A percentile compares a stretch with the other conserved stretches of the same genome.
These are phyloP conservation scores for Beta corolliflora DNA, from an alignment of 179 eudicot species.

Conservation along the genomic window DNA sequence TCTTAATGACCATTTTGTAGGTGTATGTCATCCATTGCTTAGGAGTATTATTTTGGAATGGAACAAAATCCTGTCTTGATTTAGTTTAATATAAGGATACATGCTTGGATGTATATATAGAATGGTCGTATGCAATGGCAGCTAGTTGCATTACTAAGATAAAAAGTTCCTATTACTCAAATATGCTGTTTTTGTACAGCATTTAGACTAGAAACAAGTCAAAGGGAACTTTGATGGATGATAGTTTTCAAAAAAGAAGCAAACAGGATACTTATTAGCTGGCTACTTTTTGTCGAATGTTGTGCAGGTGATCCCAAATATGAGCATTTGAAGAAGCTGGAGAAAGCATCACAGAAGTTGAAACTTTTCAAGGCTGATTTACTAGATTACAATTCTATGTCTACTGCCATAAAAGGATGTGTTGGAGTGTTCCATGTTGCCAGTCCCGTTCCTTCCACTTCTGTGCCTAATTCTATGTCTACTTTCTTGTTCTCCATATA, in stretches of 20 bases:
- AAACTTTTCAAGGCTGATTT: constrained; percentile 65
- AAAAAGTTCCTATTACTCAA: background rate
- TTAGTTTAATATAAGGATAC: background rate
- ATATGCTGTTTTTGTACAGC: background rate
- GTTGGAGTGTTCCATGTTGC: constrained; percentile 81
- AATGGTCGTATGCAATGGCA: background rate
- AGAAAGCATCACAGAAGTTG: constrained; percentile 63
- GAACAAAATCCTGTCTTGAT: background rate
- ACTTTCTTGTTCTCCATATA: background rate
- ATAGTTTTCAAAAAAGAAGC: background rate
- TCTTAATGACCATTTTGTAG: no score
- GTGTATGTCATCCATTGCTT: no score
- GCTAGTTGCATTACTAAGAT: background rate
- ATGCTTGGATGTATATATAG: no score
- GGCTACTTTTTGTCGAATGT: background rate
- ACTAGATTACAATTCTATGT: constrained; percentile 55
- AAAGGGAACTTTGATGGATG: background rate
- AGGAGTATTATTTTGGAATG: background rate
- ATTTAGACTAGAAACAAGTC: background rate
- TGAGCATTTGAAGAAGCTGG: constrained; percentile 57
- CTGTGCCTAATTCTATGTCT: constrained; percentile 65
- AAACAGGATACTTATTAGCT: background rate
- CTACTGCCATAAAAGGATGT: constrained; percentile 57
- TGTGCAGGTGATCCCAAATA: constrained; percentile 62
- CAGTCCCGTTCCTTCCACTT: constrained; percentile 67